phyloP scores from a whole-genome alignment of 805 yeast genomes.

The Metschnikowia continentalis region DNA sequence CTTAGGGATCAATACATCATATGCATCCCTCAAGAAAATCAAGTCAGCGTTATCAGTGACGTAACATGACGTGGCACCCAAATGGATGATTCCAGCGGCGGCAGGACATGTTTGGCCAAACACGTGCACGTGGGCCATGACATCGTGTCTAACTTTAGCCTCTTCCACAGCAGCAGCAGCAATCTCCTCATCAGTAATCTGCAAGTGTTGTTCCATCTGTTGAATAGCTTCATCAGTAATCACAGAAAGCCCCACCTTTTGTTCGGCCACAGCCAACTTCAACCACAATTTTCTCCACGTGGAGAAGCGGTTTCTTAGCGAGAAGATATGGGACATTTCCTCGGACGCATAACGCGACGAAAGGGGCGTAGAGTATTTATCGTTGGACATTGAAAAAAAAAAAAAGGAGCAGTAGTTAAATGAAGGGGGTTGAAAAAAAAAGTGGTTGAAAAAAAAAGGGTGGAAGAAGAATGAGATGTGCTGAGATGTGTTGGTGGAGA shows the following conservation, averaged over 20 bases:
- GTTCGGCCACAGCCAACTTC: slow-evolving; percentile 92
- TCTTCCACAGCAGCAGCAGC: slow-evolving; percentile 87
- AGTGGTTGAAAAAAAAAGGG: background rate
- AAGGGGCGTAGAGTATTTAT: slow-evolving; percentile 85
- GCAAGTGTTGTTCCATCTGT: slow-evolving; percentile 74
- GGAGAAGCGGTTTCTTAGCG: slow-evolving; percentile 88
- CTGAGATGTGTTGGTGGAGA: too few relatives aligned
- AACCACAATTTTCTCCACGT: slow-evolving; percentile 99
- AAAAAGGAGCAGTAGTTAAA: too few relatives aligned
- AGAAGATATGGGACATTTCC: slow-evolving; percentile 93
- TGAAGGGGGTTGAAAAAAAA: background rate
- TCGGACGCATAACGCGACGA: slow-evolving; percentile 96
- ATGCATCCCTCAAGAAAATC: slow-evolving; percentile 93
- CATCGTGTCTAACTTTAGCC: slow-evolving; percentile 97
- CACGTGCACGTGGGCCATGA: slow-evolving; percentile 98
- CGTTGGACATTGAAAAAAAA: slow-evolving; percentile 39
- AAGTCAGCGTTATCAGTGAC: slow-evolving; percentile 98
- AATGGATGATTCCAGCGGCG: slow-evolving; percentile 96
- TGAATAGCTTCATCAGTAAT: slow-evolving; percentile 88
- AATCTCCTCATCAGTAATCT: slow-evolving; percentile 89
- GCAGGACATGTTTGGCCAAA: slow-evolving; percentile 91
- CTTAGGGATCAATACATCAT: slow-evolving; percentile 87
- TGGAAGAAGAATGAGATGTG: too few relatives aligned
- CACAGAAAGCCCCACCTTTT: slow-evolving; percentile 79
- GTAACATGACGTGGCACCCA: slow-evolving; percentile 97